Base-by-base conservation (phyloP, 2,329 filamentous ascomycete genomes). In the Chalaropsis ovoidea region DNA sequence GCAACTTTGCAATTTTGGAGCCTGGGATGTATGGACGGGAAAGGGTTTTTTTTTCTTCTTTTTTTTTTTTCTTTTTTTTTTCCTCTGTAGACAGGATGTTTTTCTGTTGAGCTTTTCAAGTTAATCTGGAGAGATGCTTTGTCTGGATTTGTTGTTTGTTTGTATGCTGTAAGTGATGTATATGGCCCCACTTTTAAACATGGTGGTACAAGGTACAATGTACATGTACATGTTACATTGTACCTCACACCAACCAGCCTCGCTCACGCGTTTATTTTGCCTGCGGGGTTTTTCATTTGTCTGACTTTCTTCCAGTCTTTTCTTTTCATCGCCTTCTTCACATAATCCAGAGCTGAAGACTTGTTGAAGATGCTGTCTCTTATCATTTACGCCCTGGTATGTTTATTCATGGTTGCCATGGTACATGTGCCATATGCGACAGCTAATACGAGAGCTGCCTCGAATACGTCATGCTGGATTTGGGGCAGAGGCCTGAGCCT, bases 1-100 rank as follows among this genome's bases (percentile, higher is more conserved):
- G 52, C 52, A 58, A 31, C 52, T 35, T 58, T 58, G 24, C 19
- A 52, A 52, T 52, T 62, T 64, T 39, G 62, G 47, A 64, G 41
- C 31, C 49, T 35, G 52, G 17, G n/a, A 35, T 47, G 19, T 19
- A 49, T 49, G 47, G 52, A 58, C 1, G 52, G 52, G 8, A 56
- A 39, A n/a, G 13, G 42, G 22, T 49, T 19, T 35, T 64, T 58
- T 56, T 63, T 63, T 27, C 7, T 11, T 24, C n/a, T 43, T 64
- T 56, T 56, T 63, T 63, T 63, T 31, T 24, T 42, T 42, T 56
- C n/a, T 54, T 56, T 42, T 42, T 56, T 13, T 54, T 56, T 60
- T 35, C 41, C 31, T 64, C 19, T 47, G 39, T 47, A 43, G 63
- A 47, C 22, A 11, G 11, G 41, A 10, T 35, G 39, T 31, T 10